Conservation (phyloP, 768 basidiomycete genomes). For the Suillus bovinus region DNA sequence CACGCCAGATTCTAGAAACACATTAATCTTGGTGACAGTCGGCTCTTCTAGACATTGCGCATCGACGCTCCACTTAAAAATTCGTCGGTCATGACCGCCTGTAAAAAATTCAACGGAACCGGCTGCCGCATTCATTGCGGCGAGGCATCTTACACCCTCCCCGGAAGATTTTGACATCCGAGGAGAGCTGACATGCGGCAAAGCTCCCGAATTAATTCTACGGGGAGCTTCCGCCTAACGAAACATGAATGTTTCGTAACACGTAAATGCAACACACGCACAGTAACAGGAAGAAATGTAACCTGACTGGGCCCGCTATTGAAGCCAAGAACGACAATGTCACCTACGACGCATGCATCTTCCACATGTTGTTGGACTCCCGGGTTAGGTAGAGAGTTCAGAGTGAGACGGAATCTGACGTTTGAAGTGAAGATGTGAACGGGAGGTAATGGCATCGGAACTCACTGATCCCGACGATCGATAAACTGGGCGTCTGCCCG, state of each 20-base stretch:
- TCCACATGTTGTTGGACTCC: slow-evolving; percentile 41
- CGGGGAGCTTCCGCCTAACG: slow-evolving; percentile 31
- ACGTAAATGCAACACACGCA: slow-evolving; percentile 29
- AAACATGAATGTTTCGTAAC: slow-evolving; percentile 24
- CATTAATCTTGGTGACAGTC: slow-evolving; percentile 27
- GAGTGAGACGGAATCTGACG: slow-evolving; percentile 36
- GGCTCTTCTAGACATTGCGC: slow-evolving; percentile 22
- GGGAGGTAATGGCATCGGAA: slow-evolving; percentile 8
- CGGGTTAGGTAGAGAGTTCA: slow-evolving; percentile 40
- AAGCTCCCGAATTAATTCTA: slow-evolving; percentile 32
- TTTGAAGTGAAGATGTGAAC: slow-evolving; percentile 15
- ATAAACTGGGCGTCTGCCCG: slow-evolving; percentile 47
- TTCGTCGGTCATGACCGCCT: slow-evolving; percentile 47
- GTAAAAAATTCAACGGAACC: slow-evolving; percentile 44
- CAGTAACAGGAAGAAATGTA: slow-evolving; percentile 38
- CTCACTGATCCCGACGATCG: slow-evolving; percentile 32
- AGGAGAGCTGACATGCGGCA: slow-evolving; percentile 33
- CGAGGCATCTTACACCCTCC: slow-evolving; percentile 45
- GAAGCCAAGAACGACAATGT: slow-evolving; percentile 45
- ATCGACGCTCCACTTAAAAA: slow-evolving; percentile 41
- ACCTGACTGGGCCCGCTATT: slow-evolving; percentile 43
- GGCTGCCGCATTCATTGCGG: slow-evolving; percentile 33
- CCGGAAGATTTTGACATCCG: slow-evolving; percentile 24
- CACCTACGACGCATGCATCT: slow-evolving; percentile 45
- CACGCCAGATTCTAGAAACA: slow-evolving; percentile 28